These are phyloP conservation scores for Gloeophyllum trabeum DNA, from an alignment of 768 basidiomycete species.

Conservation along the genomic window DNA sequence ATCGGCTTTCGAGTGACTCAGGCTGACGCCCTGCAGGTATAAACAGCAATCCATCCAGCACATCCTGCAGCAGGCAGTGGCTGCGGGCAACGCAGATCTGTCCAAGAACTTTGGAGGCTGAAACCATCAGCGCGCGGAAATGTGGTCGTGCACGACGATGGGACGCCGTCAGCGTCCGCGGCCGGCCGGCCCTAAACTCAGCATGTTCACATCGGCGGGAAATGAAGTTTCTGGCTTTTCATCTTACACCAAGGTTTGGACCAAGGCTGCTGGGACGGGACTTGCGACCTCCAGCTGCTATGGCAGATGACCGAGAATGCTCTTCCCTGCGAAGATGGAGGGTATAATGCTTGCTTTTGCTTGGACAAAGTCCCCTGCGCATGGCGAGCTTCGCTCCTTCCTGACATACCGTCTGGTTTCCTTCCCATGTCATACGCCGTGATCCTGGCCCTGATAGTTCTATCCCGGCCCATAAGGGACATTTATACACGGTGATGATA, in stretches of 20 bases:
- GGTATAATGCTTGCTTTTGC: constrained; percentile 58
- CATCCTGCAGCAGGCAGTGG: too few relatives aligned
- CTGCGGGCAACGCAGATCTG: too few relatives aligned
- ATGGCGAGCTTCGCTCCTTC: constrained; percentile 36
- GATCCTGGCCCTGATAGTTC: not conserved
- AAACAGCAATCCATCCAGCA: too few relatives aligned
- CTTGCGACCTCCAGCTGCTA: constrained; percentile 54
- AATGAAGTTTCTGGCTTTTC: constrained; percentile 12
- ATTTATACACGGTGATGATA: not conserved
- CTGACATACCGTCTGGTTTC: constrained; percentile 21
- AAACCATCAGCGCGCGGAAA: too few relatives aligned
- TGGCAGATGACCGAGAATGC: constrained; percentile 69
- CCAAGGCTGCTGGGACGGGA: too few relatives aligned
- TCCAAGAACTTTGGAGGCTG: too few relatives aligned
- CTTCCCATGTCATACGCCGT: not conserved
- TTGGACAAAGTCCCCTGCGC: constrained; percentile 8
- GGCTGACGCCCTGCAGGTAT: too few relatives aligned
- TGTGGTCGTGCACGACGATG: too few relatives aligned
- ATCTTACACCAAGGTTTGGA: constrained; percentile 44
- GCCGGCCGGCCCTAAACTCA: too few relatives aligned
- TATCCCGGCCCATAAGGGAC: not conserved
- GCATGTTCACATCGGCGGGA: too few relatives aligned
- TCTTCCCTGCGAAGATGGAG: constrained; percentile 29
- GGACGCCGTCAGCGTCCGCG: too few relatives aligned
- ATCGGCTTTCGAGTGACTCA: too few relatives aligned